Evolutionary conservation across 345 rosid species (phyloP), one percentile per base, ranked within the genome.

Genomic region (Eucalyptus cloeziana): DNA sequence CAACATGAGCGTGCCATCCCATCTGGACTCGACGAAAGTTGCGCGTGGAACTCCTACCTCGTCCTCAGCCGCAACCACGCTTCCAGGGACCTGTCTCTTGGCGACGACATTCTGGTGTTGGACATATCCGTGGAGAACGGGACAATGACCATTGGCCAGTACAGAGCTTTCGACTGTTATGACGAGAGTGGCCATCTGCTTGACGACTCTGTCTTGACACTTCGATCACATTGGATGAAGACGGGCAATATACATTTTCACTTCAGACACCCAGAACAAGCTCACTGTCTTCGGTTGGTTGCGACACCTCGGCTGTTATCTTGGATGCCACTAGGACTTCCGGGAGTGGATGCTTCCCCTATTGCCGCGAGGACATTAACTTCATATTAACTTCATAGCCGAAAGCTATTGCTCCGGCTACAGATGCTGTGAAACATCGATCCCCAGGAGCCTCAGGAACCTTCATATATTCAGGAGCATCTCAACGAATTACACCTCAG

Each of bases 61-160:
- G 19, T n/a, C 71, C 71, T 64, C 71, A 13, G 7, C 31, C 0
- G 16, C 31, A 60, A 25, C 8, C 67, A 11, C 67, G 5, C 67
- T 25, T 25, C 14, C 14, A 6, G 14, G 14, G 30, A 25, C n/a
- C 67, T 60, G 7, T 27, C n/a, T 6, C 15, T 60, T 31, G 15
- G 14, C 0, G 7, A 10, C 6, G 0, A 1, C 67, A 4, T 60
- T 60, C n/a, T 2, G 15, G 4, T 25, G n/a, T 60, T 60, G 13
- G 14, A 60, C 67, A 11, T 60, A 60, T 60, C 67, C 31, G 4
- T 60, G 14, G 0, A 60, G 67, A 60, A 24, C 4, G 67, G 67
- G 67, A 60, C n/a, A 10, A 60, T 60, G 67, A 60, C n/a, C n/a
- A 24, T 24, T 60, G 7, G 67, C 67, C 7, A 11, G 14, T 60